These are phyloP conservation scores for Geotrichum restrictum DNA, from an alignment of 1,139 yeast genomes.

Conservation along the genomic window DNA sequence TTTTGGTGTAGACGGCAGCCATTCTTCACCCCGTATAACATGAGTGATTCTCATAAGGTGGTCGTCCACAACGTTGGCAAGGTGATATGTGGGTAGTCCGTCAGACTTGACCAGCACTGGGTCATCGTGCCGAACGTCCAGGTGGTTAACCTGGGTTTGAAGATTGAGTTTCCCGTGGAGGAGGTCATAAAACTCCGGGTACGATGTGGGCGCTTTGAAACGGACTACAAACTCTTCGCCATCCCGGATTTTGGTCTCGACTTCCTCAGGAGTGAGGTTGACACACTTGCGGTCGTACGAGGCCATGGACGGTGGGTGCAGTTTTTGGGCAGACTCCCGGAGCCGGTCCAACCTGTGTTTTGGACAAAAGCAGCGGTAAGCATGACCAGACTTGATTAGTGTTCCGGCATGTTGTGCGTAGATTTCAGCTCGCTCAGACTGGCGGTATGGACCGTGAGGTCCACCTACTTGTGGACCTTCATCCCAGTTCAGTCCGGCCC, in stretches of 20 bases:
- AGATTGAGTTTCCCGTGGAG: conserved; percentile 72
- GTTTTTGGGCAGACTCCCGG: conserved; percentile 64
- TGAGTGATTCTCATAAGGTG: conserved; percentile 89
- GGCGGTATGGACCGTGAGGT: conserved; percentile 70
- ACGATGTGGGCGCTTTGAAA: conserved; percentile 60
- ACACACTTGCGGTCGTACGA: conserved; percentile 83
- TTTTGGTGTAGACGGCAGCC: conserved; percentile 95
- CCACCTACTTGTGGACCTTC: conserved; percentile 79
- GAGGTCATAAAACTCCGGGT: conserved; percentile 65
- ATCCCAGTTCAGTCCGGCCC: conserved; percentile 76
- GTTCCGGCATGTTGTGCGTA: conserved; percentile 56
- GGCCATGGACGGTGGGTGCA: conserved; percentile 86
- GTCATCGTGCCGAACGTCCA: conserved; percentile 80
- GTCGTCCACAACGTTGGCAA: conserved; percentile 94
- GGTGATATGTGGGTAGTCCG: conserved; percentile 91
- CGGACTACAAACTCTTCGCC: conserved; percentile 39
- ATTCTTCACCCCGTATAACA: conserved; percentile 94
- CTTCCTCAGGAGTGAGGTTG: conserved; percentile 44
- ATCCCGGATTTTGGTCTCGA: conserved; percentile 36
- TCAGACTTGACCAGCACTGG: conserved; percentile 86
- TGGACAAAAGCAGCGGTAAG: conserved; percentile 83
- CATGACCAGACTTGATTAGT: conserved; percentile 62
- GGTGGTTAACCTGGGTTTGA: conserved; percentile 71
- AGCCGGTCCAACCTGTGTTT: conserved; percentile 68
- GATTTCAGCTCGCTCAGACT: conserved; percentile 68